phyloP scores from a whole-genome alignment of 2,329 filamentous ascomycete genomes.

The Ambrosiella xylebori region DNA sequence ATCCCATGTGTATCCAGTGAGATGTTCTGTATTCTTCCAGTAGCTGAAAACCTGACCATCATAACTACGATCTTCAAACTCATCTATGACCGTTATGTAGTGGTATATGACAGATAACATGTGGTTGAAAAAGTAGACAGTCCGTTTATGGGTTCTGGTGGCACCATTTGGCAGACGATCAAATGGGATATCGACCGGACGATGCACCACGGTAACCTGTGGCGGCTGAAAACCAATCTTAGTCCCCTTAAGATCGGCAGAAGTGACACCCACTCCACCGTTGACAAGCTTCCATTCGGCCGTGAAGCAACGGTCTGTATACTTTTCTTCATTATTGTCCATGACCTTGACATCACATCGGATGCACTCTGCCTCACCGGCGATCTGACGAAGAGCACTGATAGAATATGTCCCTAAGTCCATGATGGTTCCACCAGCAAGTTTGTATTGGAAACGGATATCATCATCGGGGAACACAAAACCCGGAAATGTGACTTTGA shows the following conservation, averaged over 20 bases:
- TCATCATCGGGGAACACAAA: slow-evolving; percentile 21
- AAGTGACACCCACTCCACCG: slow-evolving; percentile 21
- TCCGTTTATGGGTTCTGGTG: slow-evolving; percentile 17
- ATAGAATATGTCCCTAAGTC: slow-evolving; percentile 26
- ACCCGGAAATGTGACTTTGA: slow-evolving; percentile 19
- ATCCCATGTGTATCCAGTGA: slow-evolving; percentile 21
- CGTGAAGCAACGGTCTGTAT: slow-evolving; percentile 20
- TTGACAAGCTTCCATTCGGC: slow-evolving; percentile 24
- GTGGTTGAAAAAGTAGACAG: slow-evolving; percentile 18
- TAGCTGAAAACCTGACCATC: slow-evolving; percentile 15
- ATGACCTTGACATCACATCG: slow-evolving; percentile 18
- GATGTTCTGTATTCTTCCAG: slow-evolving; percentile 16
- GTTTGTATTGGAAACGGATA: slow-evolving; percentile 26
- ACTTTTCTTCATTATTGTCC: slow-evolving; percentile 18
- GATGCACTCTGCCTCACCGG: slow-evolving; percentile 23
- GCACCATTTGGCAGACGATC: slow-evolving; percentile 14
- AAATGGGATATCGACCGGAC: slow-evolving; percentile 11
- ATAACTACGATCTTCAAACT: slow-evolving; percentile 18
- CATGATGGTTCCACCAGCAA: slow-evolving; percentile 26
- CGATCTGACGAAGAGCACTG: slow-evolving; percentile 23
- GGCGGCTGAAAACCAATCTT: slow-evolving; percentile 13
- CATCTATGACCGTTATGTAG: slow-evolving; percentile 22
- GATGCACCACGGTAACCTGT: slow-evolving; percentile 16
- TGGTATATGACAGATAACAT: slow-evolving; percentile 19
- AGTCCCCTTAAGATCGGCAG: slow-evolving; percentile 12